Conservation (phyloP, 257 asterid species). For the Solanum pimpinellifolium region DNA sequence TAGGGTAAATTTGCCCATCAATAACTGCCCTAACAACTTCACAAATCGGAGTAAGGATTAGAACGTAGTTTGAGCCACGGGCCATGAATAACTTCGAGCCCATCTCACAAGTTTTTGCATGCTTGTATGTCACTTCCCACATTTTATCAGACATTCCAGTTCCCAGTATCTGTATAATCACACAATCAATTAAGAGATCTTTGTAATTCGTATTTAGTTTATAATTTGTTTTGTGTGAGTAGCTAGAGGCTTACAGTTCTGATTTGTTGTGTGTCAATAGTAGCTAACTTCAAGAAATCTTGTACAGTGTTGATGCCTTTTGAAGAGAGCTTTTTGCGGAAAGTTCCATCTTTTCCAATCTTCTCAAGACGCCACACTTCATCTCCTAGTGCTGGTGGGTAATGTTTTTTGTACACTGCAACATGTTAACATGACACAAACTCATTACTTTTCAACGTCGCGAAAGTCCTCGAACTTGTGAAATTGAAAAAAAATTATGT, state of each 20-base stretch:
- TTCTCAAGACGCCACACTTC: slow-evolving; percentile 75
- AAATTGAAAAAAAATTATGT: neutral
- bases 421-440: neutral
- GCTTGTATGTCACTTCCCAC: slow-evolving; percentile 49
- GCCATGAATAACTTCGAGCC: slow-evolving; percentile 36
- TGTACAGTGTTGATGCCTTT: slow-evolving; percentile 45
- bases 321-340: slow-evolving; percentile 34
- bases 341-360: slow-evolving; percentile 60
- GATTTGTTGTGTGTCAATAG: slow-evolving; percentile 27
- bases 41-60: slow-evolving; percentile 42
- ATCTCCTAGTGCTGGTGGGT: slow-evolving; percentile 52
- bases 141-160: slow-evolving; percentile 60
- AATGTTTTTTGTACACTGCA: slow-evolving; percentile 67
- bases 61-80: slow-evolving; percentile 12
- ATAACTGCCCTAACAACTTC: slow-evolving; percentile 30
- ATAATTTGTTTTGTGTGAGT: neutral
- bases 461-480: neutral
- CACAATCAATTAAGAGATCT: neutral
- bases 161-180: slow-evolving; percentile 37
- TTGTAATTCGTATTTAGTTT: neutral
- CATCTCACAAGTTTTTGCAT: slow-evolving; percentile 54
- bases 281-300: slow-evolving; percentile 46
- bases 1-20: slow-evolving; percentile 16
- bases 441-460: too few relatives aligned
- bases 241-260: slow-evolving; percentile 22